Evolutionary conservation across 805 yeast species (phyloP), one percentile per base, ranked within the genome.

Genomic region (Hanseniaspora nectarophila): DNA sequence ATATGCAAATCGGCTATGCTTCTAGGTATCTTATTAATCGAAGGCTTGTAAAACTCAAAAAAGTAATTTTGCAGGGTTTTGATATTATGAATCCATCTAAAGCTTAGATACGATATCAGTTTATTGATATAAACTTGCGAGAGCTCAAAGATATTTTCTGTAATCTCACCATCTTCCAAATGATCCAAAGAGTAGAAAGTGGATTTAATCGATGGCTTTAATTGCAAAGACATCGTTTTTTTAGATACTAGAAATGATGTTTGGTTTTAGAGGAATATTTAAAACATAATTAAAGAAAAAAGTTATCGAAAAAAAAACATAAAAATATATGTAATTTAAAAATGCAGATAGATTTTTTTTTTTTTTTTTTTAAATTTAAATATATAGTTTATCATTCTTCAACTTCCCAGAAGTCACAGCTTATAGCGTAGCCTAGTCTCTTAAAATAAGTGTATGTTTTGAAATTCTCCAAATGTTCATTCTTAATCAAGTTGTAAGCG

Each of bases 321-420:
- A n/a, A n/a, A n/a, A n/a, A n/a, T n/a, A n/a, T n/a, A n/a, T n/a
- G n/a, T n/a, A n/a, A n/a, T n/a, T n/a, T n/a, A n/a, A n/a, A n/a
- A n/a, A n/a, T n/a, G n/a, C n/a, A n/a, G n/a, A n/a, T n/a, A n/a
- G n/a, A n/a, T n/a, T n/a, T n/a, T n/a, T n/a, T n/a, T n/a, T n/a
- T n/a, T n/a, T n/a, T n/a, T n/a, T n/a, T n/a, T n/a, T n/a, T n/a
- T n/a, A n/a, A n/a, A n/a, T n/a, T n/a, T n/a, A n/a, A n/a, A n/a
- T 28, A 28, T 28, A 28, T 28, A 28, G 10, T 2, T 28, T 16
- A 37, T 37, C 16, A 42, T 13, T 42, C 45, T 12, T n/a, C n/a
- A n/a, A 20, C n/a, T 28, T 42, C 34, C 53, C 53, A 49, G 31
- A 44, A 49, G 33, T 49, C 32, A 42, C 33, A 49, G 4, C 15